Evolutionary conservation across 805 yeast species (phyloP).

Genomic region (Lipomyces sp.): DNA sequence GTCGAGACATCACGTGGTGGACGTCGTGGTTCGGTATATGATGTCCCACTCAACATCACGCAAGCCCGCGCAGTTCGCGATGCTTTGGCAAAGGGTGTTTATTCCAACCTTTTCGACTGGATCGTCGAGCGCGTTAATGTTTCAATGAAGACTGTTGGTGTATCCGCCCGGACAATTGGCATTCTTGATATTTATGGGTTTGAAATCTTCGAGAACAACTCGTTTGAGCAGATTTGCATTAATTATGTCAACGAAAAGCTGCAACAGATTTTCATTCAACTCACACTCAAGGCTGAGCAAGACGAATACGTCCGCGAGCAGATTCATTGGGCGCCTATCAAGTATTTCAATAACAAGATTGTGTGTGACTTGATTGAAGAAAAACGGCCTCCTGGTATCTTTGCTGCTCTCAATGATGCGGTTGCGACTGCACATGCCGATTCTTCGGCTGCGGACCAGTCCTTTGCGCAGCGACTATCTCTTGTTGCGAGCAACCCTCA

Average conservation of each 20-base stretch:
- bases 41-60: constrained; percentile 83
- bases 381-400: constrained; percentile 90
- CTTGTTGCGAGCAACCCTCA: constrained; percentile 79
- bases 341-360: constrained; percentile 91
- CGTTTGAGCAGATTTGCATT: constrained; percentile 95
- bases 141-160: constrained; percentile 58
- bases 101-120: constrained; percentile 93
- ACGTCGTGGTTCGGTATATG: constrained; percentile 88
- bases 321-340: constrained; percentile 96
- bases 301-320: constrained; percentile 95
- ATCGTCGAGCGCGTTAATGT: constrained; percentile 86
- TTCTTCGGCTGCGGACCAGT: constrained; percentile 92
- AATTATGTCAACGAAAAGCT: constrained; percentile 89
- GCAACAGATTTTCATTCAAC: constrained; percentile 94
- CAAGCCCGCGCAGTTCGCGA: constrained; percentile 93
- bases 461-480: constrained; percentile 86
- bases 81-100: constrained; percentile 91
- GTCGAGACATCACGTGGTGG: constrained; percentile 89
- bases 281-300: constrained; percentile 94
- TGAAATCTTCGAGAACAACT: constrained; percentile 92
- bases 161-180: constrained; percentile 71
- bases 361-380: constrained; percentile 96
- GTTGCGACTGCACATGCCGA: constrained; percentile 99
- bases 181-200: constrained; percentile 96
- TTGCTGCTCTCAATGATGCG: constrained; percentile 95